Evolutionary conservation across 148 eudicot species (phyloP), one percentile per base, ranked within the genome.

Genomic region (Rhododendron mucronatum): DNA sequence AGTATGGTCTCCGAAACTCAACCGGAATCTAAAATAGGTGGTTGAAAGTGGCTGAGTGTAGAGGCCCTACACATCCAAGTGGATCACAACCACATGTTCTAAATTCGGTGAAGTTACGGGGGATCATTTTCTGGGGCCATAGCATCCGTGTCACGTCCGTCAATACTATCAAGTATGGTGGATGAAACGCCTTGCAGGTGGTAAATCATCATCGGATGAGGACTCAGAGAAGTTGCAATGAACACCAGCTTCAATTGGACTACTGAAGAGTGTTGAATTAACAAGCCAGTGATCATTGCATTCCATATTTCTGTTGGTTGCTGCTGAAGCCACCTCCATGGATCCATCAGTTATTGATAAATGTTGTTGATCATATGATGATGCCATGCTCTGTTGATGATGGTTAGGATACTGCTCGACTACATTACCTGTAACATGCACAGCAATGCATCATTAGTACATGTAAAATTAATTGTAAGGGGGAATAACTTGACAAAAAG

Each of bases 151-250:
- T 41, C 45, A 41, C 45, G 8, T 26, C 16, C 15, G 16, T 26
- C 2, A 61, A 6, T 61, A n/a, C 18, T 30, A 71, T 71, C 39
- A 71, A 28, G 7, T 14, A 28, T 30, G 39, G 39, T 12, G 76
- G 76, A 28, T 71, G 76, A 61, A 39, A 61, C 35, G 7, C 84
- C 84, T 82, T 13, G 51, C 10, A 2, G 23, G 84, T 37, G n/a
- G 26, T 23, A 61, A 61, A 13, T 83, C 88, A 13, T 71, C 82
- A n/a, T 85, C 85, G 0, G 86, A 83, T 20, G 90, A 86, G 30
- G 88, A 86, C 28, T 86, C 88, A 0, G 88, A 83, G 50, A 83
- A 53, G 63, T 80, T 65, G 26, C 79, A 65, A 67, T 63, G 59
- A 26, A 16, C 51, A 61, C 81, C 86, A n/a, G 15, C 21, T 7